phyloP scores from a whole-genome alignment of 768 basidiomycete genomes.

The Russula brevipes region DNA sequence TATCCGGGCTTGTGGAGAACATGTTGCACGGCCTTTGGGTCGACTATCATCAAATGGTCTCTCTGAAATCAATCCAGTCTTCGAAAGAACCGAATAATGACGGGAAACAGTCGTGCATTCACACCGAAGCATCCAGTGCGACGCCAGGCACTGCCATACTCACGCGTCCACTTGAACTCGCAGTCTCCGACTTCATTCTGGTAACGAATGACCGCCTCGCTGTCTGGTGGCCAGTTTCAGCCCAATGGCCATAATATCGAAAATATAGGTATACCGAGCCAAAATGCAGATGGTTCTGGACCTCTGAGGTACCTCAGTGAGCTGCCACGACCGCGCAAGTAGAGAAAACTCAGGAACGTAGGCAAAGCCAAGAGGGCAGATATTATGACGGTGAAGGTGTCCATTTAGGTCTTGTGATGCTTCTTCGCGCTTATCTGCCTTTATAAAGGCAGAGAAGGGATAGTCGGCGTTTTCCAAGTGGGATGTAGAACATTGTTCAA shows the following conservation, averaged over 20 bases:
- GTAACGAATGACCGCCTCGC: constrained; percentile 25
- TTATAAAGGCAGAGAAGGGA: too few relatives aligned
- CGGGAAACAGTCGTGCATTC: not conserved
- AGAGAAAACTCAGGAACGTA: too few relatives aligned
- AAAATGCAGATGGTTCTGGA: not conserved
- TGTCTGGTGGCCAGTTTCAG: constrained; percentile 23
- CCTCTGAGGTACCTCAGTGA: too few relatives aligned
- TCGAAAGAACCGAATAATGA: not conserved
- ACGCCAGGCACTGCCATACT: constrained; percentile 30
- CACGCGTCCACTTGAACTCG: constrained; percentile 27
- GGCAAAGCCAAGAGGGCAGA: too few relatives aligned
- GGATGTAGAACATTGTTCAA: too few relatives aligned
- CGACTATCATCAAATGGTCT: constrained; percentile 1
- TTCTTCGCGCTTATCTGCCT: too few relatives aligned
- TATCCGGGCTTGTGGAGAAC: not conserved
- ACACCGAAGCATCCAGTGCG: constrained; percentile 25
- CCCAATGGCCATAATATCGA: not conserved
- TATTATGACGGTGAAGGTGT: too few relatives aligned
- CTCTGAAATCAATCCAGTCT: not conserved
- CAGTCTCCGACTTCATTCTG: constrained; percentile 31
- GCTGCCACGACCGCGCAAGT: too few relatives aligned
- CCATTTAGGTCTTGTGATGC: too few relatives aligned
- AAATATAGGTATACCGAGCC: constrained; percentile 1
- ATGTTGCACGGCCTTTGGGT: constrained; percentile 28
- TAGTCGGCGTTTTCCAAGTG: too few relatives aligned